phyloP scores from a whole-genome alignment of 768 basidiomycete genomes.

The Hericium rajendrae region DNA sequence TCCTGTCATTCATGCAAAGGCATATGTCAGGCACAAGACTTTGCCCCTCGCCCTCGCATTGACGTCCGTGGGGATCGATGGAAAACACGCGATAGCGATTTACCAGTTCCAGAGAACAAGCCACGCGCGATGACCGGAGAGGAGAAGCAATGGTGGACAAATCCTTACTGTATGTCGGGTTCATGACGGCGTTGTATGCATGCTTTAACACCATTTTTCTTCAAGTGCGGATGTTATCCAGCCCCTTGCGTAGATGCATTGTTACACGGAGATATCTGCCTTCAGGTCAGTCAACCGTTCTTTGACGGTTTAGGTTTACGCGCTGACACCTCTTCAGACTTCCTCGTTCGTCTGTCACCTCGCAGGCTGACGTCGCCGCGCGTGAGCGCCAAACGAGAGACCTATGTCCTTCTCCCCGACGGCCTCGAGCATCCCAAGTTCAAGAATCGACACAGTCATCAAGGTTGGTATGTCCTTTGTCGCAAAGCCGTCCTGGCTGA shows the following conservation, averaged over 20 bases:
- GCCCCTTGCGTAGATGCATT: conserved; percentile 50
- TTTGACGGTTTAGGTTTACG: neutral
- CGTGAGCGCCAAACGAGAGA: conserved; percentile 13
- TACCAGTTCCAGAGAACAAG: too few species aligned
- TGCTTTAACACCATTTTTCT: too few species aligned
- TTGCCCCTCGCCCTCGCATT: conserved; percentile 39
- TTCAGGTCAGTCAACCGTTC: conserved; percentile 31
- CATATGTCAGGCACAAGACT: conserved; percentile 47
- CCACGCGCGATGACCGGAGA: conserved; percentile 51
- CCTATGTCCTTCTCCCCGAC: conserved; percentile 35
- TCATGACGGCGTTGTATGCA: too few species aligned
- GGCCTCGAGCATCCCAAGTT: conserved; percentile 61
- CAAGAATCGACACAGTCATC: conserved; percentile 34
- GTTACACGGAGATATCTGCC: conserved; percentile 45
- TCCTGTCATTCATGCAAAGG: conserved; percentile 40
- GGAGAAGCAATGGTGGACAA: conserved; percentile 63
- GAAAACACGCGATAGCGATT: too few species aligned
- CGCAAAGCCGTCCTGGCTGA: conserved; percentile 39
- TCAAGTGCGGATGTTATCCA: conserved; percentile 62
- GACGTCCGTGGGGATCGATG: conserved; percentile 2
- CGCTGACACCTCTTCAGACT: conserved; percentile 32
- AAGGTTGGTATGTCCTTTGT: conserved; percentile 50
- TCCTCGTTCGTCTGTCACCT: conserved; percentile 51
- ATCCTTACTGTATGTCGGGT: conserved; percentile 54
- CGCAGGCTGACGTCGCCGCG: conserved; percentile 29